Base-by-base conservation (phyloP, 495 filamentous ascomycete species). In the Lophiotrema nucula region DNA sequence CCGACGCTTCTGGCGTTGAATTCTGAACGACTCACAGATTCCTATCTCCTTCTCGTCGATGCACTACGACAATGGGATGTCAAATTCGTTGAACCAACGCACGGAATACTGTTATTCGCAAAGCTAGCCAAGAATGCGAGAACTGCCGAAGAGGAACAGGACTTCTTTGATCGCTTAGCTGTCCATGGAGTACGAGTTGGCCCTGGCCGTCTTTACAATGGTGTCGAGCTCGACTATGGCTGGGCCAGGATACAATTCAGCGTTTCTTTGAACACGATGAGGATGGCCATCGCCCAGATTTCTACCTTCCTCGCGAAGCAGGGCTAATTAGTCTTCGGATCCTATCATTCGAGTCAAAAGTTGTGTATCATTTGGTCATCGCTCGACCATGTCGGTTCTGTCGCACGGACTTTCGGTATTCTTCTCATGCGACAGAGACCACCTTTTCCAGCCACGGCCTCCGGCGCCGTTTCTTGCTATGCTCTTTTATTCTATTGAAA, bases 81-180 rank as follows among this genome's bases (percentile, higher is more conserved):
- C 60, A 44, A 53, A 15, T 64, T 58, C 27, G 28, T 64, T 15
- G 16, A 18, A 15, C 53, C 60, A 0, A 58, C 53, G 10, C 33
- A 58, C n/a, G 60, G 60, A 0, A 57, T 64, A 21, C 56, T 53
- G 18, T 11, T 64, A 19, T 64, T 58, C 26, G 60, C 60, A 5
- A 64, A 53, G 31, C 28, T 64, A 1, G 60, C 31, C 4, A 58
- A 43, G 31, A 56, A 44, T 22, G 49, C 35, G 3, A 64, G 23
- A 27, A 58, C n/a, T n/a, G 43, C 18, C 2, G 54, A 47, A 48
- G 53, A 64, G 11, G 60, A 64, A 18, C 45, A 15, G 6, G 21
- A 10, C 1, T 64, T 64, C 48, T 64, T 53, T 39, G 23, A 64
- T 19, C 26, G 49, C 24, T 31, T 64, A 31, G 48, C 53, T n/a